A percentile compares a stretch with the other conserved stretches of the same genome.
These are phyloP conservation scores for Arxiozyma heterogenica DNA, from an alignment of 1,139 yeast species.

Conservation along the genomic window DNA sequence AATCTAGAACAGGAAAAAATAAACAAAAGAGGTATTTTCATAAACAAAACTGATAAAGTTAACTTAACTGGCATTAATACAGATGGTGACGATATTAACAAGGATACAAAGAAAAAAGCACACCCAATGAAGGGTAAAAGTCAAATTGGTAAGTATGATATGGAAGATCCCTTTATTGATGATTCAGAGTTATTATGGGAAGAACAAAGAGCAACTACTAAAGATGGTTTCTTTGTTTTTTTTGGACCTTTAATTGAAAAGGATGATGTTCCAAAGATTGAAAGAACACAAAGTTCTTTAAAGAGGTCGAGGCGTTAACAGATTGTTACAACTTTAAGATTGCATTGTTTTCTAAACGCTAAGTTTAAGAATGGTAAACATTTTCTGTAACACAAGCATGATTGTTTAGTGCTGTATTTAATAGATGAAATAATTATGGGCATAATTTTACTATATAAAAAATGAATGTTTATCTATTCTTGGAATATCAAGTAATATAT, in stretches of 20 bases:
- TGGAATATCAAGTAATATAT: not conserved
- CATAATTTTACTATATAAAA: not conserved
- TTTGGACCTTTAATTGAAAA: constrained; percentile 88
- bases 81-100: constrained; percentile 21
- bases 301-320: not conserved
- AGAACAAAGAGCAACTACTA: constrained; percentile 84
- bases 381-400: not conserved
- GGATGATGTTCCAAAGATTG: constrained; percentile 36
- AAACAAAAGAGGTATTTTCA: constrained; percentile 25
- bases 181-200: constrained; percentile 90
- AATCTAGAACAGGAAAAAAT: constrained; percentile 38
- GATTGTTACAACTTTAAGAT: not conserved
- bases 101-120: constrained; percentile 29
- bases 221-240: constrained; percentile 92
- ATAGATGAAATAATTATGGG: not conserved
- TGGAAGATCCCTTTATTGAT: constrained; percentile 92
- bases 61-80: constrained; percentile 20
- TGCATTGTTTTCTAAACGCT: not conserved
- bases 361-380: not conserved
- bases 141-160: constrained; percentile 81
- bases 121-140: constrained; percentile 46
- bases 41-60: constrained; percentile 22
- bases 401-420: too few relatives aligned
- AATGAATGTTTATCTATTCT: not conserved
- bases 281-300: constrained; percentile 29